Percentiles rank a stretch among this genome's conserved stretches.
Conservation (phyloP, 352 stramenopile genomes). For the Pythium rishiriense region DNA sequence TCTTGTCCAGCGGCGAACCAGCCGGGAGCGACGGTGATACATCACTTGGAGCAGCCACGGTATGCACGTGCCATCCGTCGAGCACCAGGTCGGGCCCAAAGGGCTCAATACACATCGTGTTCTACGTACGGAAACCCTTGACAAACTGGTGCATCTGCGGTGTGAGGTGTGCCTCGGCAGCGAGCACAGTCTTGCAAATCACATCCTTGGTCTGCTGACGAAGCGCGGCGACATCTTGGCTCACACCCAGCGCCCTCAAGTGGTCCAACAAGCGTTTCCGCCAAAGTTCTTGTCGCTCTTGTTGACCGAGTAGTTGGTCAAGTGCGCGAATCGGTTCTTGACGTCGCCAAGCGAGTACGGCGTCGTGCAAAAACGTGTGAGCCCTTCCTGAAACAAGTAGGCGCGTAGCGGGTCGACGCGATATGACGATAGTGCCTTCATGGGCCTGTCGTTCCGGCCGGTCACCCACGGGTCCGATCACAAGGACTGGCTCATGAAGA, state of each 20-base stretch:
- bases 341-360: conserved; percentile 67
- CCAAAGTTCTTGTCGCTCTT: conserved; percentile 62
- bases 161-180: conserved; percentile 61
- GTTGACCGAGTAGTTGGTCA: conserved; percentile 85
- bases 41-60: conserved; percentile 75
- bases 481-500: conserved; percentile 93
- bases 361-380: conserved; percentile 81
- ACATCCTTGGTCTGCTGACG: conserved; percentile 48
- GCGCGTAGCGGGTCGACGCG: conserved; percentile 81
- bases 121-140: conserved; percentile 33
- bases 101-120: conserved; percentile 59
- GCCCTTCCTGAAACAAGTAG: conserved; percentile 86
- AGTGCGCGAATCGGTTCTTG: conserved; percentile 65
- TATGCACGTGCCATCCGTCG: conserved; percentile 46
- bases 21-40: conserved; percentile 83
- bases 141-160: conserved; percentile 59
- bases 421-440: conserved; percentile 68
- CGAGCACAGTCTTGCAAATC: conserved; percentile 73
- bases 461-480: conserved; percentile 90
- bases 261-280: conserved; percentile 54
- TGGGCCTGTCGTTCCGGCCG: conserved; percentile 86
- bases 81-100: conserved; percentile 82
- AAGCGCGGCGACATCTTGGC: conserved; percentile 37
- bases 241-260: conserved; percentile 33
- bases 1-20: conserved; percentile 63